Evolutionary conservation across 2,329 filamentous ascomycete genomes (phyloP).

Genomic region (Penicillium polonicum): DNA sequence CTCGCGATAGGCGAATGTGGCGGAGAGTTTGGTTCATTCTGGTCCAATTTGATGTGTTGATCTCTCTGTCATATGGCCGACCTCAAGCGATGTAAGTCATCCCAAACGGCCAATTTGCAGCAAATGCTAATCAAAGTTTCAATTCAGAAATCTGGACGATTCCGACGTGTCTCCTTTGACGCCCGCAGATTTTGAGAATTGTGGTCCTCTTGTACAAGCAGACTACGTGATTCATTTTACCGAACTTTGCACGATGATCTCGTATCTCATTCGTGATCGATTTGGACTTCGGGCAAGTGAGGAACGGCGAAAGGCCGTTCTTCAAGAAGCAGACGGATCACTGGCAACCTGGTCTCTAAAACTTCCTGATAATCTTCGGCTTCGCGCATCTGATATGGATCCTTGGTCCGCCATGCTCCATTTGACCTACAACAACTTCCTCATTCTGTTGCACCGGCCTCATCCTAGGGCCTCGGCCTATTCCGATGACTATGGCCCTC

Average conservation of each 20-base stretch:
- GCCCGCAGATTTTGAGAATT: slow-evolving; percentile 49
- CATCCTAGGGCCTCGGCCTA: slow-evolving; percentile 45
- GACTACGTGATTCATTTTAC: slow-evolving; percentile 52
- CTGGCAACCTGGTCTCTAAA: slow-evolving; percentile 45
- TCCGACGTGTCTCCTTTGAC: slow-evolving; percentile 51
- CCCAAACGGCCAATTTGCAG: neutral
- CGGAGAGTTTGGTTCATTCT: slow-evolving; percentile 46
- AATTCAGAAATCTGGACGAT: slow-evolving; percentile 48
- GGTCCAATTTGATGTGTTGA: slow-evolving; percentile 46
- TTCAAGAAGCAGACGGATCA: slow-evolving; percentile 43
- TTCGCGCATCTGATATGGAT: slow-evolving; percentile 44
- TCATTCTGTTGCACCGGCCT: slow-evolving; percentile 47
- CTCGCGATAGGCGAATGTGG: slow-evolving; percentile 46
- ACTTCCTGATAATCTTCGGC: slow-evolving; percentile 42
- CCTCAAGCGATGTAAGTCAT: slow-evolving; percentile 50
- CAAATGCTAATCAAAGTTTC: slow-evolving; percentile 5
- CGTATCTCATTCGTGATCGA: slow-evolving; percentile 43
- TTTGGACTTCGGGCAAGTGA: slow-evolving; percentile 43
- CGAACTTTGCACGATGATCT: slow-evolving; percentile 53
- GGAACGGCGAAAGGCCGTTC: slow-evolving; percentile 42
- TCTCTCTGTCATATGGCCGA: slow-evolving; percentile 50
- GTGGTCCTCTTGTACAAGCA: slow-evolving; percentile 44
- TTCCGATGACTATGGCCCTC: slow-evolving; percentile 46
- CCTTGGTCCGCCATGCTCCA: slow-evolving; percentile 47
- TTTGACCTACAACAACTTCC: slow-evolving; percentile 47